phyloP scores from a whole-genome alignment of 352 stramenopile genomes.

The Peronospora destructor region DNA sequence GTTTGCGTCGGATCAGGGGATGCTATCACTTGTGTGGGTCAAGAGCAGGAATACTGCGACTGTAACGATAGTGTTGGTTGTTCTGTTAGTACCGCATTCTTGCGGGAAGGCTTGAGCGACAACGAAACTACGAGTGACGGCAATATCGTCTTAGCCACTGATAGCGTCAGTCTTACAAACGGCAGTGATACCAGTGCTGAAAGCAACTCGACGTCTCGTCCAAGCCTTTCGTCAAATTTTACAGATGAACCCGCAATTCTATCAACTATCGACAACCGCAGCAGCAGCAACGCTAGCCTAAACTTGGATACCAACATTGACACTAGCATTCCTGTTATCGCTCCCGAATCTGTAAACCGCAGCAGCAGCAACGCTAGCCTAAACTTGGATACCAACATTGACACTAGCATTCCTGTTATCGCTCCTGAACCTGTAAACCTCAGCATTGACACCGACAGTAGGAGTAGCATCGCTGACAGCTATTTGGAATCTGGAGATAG shows the following conservation, averaged over 20 bases:
- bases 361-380: background rate
- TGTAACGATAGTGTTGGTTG: constrained; percentile 1
- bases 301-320: background rate
- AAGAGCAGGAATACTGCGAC: constrained; percentile 14
- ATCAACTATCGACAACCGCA: background rate
- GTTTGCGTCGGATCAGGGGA: constrained; percentile 25
- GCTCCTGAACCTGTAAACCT: background rate
- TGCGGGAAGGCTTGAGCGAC: background rate
- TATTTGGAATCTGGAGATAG: background rate
- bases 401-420: background rate
- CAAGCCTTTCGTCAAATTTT: background rate
- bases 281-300: background rate
- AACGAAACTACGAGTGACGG: background rate
- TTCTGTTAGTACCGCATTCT: background rate
- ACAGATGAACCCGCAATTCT: background rate
- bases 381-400: background rate
- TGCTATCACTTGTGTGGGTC: constrained; percentile 13
- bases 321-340: background rate
- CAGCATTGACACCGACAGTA: background rate
- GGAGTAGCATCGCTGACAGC: background rate
- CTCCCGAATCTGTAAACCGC: background rate
- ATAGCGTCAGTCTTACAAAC: background rate
- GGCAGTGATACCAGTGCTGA: constrained; percentile 9
- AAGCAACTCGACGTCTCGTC: background rate
- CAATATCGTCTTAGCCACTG: background rate